Evolutionary conservation across 352 stramenopile species (phyloP), one percentile per base, ranked within the genome.

Genomic region (Globisporangium yorkense): DNA sequence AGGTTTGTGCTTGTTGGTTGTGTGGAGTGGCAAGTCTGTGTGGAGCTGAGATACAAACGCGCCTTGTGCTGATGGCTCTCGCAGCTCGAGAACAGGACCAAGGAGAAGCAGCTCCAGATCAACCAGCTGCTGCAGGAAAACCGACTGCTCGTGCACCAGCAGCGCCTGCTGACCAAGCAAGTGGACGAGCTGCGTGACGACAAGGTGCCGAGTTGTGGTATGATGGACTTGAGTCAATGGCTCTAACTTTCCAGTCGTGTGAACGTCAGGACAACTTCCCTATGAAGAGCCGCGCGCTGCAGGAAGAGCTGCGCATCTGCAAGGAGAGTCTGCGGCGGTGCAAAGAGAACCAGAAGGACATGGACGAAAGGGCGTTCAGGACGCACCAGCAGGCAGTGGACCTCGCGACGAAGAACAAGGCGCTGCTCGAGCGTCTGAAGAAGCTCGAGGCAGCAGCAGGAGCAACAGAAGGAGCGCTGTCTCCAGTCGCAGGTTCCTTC

Each of bases 51-150:
- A 3, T 8, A 8, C 8, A 9, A 27, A 27, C 24, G 24, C 24
- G 24, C 24, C 24, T 27, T 27, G 24, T 27, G 24, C 24, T 27
- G 33, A 12, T 12, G 33, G 12, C 33, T 10, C 8, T 50, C 71
- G 2, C 75, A 84, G 64, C 51, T 93, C 0, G 78, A 87, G 46
- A 93, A 90, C 62, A 73, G 71, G 39, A 67, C 68, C 4, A 80
- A 83, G 54, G 83, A 88, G 46, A 87, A 80, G 56, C 74, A 89
- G 50, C 68, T 73, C 15, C 67, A 71, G 29, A 78, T 91, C 27
- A 75, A 90, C 2, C 55, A 80, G n/a, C 53, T 93, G 1, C 31
- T 57, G 21, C 67, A 77, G 4, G 79, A 93, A 48, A 93, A 91
- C 48, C 60, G 65, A 13, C 66, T 72, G 41, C 57, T 93, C 40